Conservation (phyloP, 768 basidiomycete species). For the Mycena vulgaris region DNA sequence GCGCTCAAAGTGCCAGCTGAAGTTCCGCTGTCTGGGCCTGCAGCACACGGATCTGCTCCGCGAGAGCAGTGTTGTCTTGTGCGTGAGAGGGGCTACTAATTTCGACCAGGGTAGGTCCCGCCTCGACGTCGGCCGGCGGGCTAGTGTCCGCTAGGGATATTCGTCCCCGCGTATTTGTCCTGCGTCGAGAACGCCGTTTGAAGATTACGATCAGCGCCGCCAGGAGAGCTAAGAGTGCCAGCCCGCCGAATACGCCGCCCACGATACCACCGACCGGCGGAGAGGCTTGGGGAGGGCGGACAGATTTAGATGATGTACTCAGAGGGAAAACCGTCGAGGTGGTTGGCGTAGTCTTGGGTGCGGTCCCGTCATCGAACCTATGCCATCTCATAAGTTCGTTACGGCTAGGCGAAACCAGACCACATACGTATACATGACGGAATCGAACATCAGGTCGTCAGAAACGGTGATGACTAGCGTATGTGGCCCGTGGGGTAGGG, state of each 20-base stretch:
- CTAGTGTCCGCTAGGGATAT: not conserved
- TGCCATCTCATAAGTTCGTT: not conserved
- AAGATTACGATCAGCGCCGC: not conserved
- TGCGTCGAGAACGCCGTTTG: not conserved
- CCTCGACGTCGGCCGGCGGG: not conserved
- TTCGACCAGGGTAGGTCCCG: no score
- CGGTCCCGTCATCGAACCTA: constrained; percentile 6
- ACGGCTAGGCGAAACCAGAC: not conserved
- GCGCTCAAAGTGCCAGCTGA: not conserved
- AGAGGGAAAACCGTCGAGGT: no score
- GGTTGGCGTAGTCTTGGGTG: no score
- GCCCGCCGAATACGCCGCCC: not conserved
- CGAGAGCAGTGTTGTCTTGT: not conserved
- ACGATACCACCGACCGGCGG: not conserved
- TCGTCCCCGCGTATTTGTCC: not conserved
- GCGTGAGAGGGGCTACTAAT: not conserved
- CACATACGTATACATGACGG: not conserved
- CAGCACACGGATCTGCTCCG: not conserved
- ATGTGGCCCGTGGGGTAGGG: not conserved
- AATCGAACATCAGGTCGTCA: not conserved
- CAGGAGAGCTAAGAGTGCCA: not conserved
- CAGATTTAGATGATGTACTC: no score
- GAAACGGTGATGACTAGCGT: not conserved
- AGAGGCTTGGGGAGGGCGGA: no score
- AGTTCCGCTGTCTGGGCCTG: not conserved